Evolutionary conservation across 129 eudicot species (phyloP).

Genomic region (Chrysanthemum makinoi): DNA sequence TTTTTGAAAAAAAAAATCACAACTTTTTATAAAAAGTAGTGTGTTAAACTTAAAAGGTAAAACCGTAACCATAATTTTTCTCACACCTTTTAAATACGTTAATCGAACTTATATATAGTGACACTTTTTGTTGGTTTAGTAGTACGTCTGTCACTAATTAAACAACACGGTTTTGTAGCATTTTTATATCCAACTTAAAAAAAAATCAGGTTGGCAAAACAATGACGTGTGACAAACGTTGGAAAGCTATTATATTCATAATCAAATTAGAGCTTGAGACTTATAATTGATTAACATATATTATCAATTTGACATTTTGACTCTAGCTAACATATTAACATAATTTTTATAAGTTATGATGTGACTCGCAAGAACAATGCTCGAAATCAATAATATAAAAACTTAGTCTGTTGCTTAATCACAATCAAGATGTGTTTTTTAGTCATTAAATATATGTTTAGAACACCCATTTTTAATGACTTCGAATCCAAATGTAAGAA

Average conservation of each 20-base stretch:
- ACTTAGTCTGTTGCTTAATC: background rate
- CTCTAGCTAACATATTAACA: too few relatives aligned
- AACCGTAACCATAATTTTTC: too few relatives aligned
- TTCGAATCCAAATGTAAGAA: background rate
- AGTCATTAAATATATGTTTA: background rate
- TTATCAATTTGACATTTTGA: background rate
- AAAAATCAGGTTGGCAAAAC: background rate
- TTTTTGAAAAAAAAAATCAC: too few relatives aligned
- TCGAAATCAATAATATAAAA: background rate
- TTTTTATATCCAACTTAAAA: too few relatives aligned
- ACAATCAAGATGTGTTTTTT: slow-evolving; percentile 4
- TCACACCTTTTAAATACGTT: too few relatives aligned
- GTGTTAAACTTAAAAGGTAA: too few relatives aligned
- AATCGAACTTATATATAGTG: too few relatives aligned
- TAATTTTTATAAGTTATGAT: background rate
- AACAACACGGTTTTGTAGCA: too few relatives aligned
- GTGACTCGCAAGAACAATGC: background rate
- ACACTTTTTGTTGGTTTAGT: too few relatives aligned
- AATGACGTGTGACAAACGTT: background rate
- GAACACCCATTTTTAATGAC: background rate
- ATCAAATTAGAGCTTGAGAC: background rate
- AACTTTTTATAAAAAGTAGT: too few relatives aligned
- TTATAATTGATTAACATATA: background rate
- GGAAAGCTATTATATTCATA: background rate
- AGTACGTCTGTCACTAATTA: too few relatives aligned